A percentile compares a stretch with the other conserved stretches of the same genome.
Evolutionary conservation across 306 rosid genomes (phyloP).

Genomic region (Lathyrus oleraceus): DNA sequence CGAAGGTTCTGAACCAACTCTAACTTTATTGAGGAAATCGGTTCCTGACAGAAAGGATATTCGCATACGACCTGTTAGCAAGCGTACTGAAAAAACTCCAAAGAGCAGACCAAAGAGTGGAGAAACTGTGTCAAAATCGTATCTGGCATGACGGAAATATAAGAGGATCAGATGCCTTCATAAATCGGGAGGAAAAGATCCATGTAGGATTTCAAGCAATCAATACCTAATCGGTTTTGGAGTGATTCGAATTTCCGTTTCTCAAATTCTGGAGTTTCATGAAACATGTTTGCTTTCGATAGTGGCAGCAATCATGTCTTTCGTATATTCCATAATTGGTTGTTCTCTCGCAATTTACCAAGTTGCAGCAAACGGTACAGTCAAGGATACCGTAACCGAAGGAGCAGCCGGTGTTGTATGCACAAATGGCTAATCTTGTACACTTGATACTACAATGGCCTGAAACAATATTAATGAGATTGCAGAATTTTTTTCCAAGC

Average conservation of each 20-base stretch:
- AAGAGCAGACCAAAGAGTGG: slow-evolving; percentile 55
- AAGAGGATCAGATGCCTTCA: too few species aligned
- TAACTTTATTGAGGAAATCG: slow-evolving; percentile 70
- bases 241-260: too few species aligned
- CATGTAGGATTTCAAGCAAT: too few species aligned
- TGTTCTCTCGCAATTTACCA: too few species aligned
- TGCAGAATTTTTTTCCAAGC: slow-evolving; percentile 81
- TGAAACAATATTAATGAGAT: slow-evolving; percentile 79
- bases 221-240: too few species aligned
- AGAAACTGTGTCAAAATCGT: slow-evolving; percentile 53
- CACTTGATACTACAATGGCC: slow-evolving; percentile 64
- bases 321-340: too few species aligned
- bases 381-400: too few species aligned
- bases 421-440: slow-evolving; percentile 95
- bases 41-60: slow-evolving; percentile 51
- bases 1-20: slow-evolving; percentile 72
- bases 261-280: too few species aligned
- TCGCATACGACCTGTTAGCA: slow-evolving; percentile 45
- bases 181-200: too few species aligned
- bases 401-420: slow-evolving; percentile 74
- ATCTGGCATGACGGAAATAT: slow-evolving; percentile 50
- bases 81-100: slow-evolving; percentile 56
- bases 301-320: too few species aligned
- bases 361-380: too few species aligned
- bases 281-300: too few species aligned